These are phyloP conservation scores for Isabelozyma pseudorhagii DNA, from an alignment of 805 yeast species.

Conservation along the genomic window DNA sequence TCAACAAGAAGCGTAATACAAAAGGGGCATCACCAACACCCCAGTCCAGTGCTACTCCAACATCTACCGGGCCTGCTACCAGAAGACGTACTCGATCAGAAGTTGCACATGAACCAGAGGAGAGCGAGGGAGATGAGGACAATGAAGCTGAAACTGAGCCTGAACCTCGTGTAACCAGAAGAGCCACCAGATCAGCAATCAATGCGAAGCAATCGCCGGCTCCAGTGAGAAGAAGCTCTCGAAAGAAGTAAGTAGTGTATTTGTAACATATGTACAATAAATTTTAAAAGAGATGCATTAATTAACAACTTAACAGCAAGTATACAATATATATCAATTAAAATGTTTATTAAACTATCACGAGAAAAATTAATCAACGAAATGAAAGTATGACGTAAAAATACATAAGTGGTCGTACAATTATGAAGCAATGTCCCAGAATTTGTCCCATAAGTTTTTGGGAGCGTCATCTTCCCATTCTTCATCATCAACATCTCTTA, in stretches of 20 bases:
- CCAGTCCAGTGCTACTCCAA: neutral
- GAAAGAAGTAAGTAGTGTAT: constrained; percentile 7
- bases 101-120: constrained; percentile 4
- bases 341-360: neutral
- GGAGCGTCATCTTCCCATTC: constrained; percentile 55
- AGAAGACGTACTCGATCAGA: constrained; percentile 11
- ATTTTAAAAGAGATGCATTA: too few relatives aligned
- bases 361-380: neutral
- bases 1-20: constrained; percentile 6
- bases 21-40: constrained; percentile 10
- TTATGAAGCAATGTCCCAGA: constrained; percentile 42
- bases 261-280: neutral
- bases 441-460: constrained; percentile 50
- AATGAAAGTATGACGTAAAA: neutral
- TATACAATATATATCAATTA: too few relatives aligned
- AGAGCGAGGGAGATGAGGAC: constrained; percentile 2
- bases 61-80: constrained; percentile 1
- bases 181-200: constrained; percentile 8
- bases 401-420: neutral
- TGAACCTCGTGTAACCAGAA: constrained; percentile 4
- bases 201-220: constrained; percentile 2
- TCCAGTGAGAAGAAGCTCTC: constrained; percentile 10
- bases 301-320: neutral
- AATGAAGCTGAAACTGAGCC: constrained; percentile 3
- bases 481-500: constrained; percentile 58